phyloP scores from a whole-genome alignment of 2,329 filamentous ascomycete genomes.

The Xylaria sp. region DNA sequence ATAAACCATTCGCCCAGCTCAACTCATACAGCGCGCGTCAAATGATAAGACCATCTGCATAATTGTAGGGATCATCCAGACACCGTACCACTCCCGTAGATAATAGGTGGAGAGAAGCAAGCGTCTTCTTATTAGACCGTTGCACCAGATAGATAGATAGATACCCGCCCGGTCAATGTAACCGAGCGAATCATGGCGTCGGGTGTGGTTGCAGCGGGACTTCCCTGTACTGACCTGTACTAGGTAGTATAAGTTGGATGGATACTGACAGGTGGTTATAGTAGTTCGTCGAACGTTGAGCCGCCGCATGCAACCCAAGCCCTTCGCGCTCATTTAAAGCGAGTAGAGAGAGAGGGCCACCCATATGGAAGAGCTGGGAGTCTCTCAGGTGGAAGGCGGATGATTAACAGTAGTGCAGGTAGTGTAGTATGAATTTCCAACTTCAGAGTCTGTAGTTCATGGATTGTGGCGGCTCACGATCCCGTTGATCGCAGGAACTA shows the following conservation, averaged over 20 bases:
- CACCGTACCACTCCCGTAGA: not conserved
- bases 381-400: no score
- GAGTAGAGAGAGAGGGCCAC: not conserved
- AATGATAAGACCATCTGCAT: slow-evolving; percentile 19
- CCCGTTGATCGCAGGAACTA: not conserved
- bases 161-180: not conserved
- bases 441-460: slow-evolving; percentile 5
- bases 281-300: slow-evolving; percentile 19
- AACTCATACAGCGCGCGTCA: slow-evolving; percentile 13
- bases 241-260: no score
- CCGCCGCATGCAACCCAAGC: slow-evolving; percentile 18
- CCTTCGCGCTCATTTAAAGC: not conserved
- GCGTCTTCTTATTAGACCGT: no score
- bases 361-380: no score
- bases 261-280: not conserved
- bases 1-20: no score
- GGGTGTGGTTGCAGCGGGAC: slow-evolving; percentile 15
- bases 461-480: not conserved
- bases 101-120: not conserved
- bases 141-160: not conserved
- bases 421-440: slow-evolving; percentile 20
- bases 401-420: not conserved
- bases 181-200: slow-evolving; percentile 19
- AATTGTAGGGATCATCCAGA: slow-evolving; percentile 12
- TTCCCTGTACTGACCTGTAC: not conserved